These are phyloP conservation scores for Daldinia loculata DNA, from an alignment of 495 filamentous ascomycete species.

Conservation along the genomic window DNA sequence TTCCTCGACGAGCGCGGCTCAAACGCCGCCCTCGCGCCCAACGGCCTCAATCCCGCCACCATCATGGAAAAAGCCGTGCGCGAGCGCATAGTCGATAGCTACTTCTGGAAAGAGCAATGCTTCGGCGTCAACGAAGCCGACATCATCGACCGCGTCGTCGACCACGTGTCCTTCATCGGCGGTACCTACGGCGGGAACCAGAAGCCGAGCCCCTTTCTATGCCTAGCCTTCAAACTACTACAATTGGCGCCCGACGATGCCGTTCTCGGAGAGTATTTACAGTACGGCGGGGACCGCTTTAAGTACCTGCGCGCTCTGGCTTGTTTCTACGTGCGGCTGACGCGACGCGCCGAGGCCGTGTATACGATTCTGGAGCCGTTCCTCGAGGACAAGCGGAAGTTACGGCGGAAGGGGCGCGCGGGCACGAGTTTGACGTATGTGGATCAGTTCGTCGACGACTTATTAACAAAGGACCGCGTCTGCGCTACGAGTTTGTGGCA, in stretches of 20 bases:
- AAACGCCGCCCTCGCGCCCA: conserved; percentile 59
- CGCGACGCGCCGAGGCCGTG: conserved; percentile 81
- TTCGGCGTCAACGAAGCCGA: conserved; percentile 92
- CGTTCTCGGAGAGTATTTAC: conserved; percentile 82
- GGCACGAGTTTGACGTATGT: conserved; percentile 79
- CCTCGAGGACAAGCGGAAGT: conserved; percentile 82
- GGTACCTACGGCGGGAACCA: conserved; percentile 84
- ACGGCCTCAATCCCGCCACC: conserved; percentile 84
- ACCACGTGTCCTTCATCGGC: conserved; percentile 80
- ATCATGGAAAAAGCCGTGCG: conserved; percentile 93
- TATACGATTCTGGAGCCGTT: conserved; percentile 83
- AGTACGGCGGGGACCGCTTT: conserved; percentile 75
- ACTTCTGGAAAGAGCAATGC: conserved; percentile 99
- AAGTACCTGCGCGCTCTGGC: conserved; percentile 91
- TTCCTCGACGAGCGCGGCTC: conserved; percentile 81
- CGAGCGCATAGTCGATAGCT: conserved; percentile 91
- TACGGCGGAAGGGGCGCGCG: conserved; percentile 75
- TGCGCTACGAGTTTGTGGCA: conserved; percentile 95
- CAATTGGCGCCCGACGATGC: conserved; percentile 83
- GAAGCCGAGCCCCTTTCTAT: conserved; percentile 91
- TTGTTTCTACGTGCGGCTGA: conserved; percentile 91
- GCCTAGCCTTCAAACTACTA: conserved; percentile 92
- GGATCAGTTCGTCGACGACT: conserved; percentile 93
- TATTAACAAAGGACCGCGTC: conserved; percentile 87
- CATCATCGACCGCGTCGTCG: conserved; percentile 85